Conservation (phyloP, 73 alveolate genomes). For the Tetrahymena elliotti region DNA sequence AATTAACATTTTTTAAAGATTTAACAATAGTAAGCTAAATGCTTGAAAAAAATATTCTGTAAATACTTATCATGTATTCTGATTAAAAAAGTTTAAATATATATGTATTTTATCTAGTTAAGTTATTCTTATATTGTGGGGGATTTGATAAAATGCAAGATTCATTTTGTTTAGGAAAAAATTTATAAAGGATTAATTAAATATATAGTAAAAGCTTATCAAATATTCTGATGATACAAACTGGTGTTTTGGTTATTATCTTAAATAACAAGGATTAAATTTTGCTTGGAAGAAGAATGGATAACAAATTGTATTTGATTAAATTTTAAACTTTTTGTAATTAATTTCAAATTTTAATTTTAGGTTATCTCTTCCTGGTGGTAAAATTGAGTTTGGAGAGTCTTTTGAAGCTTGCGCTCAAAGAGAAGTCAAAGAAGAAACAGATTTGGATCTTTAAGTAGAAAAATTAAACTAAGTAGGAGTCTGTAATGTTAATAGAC, state of each 20-base stretch:
- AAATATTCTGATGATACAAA: neutral
- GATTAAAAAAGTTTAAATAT: no score
- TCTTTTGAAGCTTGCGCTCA: conserved; percentile 57
- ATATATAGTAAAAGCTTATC: neutral
- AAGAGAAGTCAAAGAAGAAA: conserved; percentile 74
- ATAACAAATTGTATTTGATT: neutral
- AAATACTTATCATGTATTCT: no score
- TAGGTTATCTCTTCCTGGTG: conserved; percentile 58
- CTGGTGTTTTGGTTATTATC: neutral
- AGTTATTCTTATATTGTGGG: no score
- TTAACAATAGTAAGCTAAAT: no score
- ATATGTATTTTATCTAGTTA: no score
- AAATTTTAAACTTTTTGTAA: neutral
- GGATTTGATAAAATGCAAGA: no score
- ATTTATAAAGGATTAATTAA: no score
- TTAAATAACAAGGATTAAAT: neutral
- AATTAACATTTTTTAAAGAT: no score
- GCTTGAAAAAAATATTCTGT: no score
- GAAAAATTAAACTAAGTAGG: neutral
- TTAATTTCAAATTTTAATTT: neutral
- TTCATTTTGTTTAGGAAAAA: no score
- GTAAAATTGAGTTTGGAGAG: conserved; percentile 68
- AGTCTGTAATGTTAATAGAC: neutral
- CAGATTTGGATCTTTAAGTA: conserved; percentile 35
- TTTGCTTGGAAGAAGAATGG: neutral